Evolutionary conservation across 2,329 filamentous ascomycete species (phyloP).

Genomic region (Orbilia blumenaviensis): DNA sequence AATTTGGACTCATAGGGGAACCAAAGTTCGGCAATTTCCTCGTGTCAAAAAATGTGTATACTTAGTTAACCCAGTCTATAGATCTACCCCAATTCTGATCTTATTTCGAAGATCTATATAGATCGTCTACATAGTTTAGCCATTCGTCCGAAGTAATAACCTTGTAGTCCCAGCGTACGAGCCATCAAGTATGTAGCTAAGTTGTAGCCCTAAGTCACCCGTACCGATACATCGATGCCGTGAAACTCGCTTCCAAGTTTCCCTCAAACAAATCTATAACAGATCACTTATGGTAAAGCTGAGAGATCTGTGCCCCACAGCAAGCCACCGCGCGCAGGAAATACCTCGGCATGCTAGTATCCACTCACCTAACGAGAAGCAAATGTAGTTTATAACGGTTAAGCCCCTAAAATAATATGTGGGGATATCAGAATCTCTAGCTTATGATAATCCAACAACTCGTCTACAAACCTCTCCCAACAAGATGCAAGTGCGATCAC

Average conservation of each 20-base stretch:
- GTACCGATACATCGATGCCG: constrained; percentile 23
- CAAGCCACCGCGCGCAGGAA: not conserved
- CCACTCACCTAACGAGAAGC: too few relatives aligned
- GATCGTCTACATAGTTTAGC: not conserved
- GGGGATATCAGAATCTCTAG: not conserved
- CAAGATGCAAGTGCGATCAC: not conserved
- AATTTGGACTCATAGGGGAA: not conserved
- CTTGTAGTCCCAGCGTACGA: not conserved
- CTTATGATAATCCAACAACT: not conserved
- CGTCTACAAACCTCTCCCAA: not conserved
- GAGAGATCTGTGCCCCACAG: constrained; percentile 13
- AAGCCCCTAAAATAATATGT: not conserved
- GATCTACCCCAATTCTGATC: not conserved
- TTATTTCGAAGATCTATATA: not conserved
- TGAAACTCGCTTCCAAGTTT: constrained; percentile 38
- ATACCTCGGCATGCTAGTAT: constrained; percentile 20
- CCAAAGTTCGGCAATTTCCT: not conserved
- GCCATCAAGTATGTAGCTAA: not conserved
- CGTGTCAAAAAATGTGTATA: not conserved
- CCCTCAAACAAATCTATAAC: constrained; percentile 27
- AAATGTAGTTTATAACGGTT: not conserved
- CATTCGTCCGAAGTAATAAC: constrained; percentile 31
- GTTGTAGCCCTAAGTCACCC: not conserved
- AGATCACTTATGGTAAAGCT: constrained; percentile 26
- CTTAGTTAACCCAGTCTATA: not conserved